These are phyloP conservation scores for Setaria viridis DNA, from an alignment of 202 grass and related monocot species.

Conservation along the genomic window DNA sequence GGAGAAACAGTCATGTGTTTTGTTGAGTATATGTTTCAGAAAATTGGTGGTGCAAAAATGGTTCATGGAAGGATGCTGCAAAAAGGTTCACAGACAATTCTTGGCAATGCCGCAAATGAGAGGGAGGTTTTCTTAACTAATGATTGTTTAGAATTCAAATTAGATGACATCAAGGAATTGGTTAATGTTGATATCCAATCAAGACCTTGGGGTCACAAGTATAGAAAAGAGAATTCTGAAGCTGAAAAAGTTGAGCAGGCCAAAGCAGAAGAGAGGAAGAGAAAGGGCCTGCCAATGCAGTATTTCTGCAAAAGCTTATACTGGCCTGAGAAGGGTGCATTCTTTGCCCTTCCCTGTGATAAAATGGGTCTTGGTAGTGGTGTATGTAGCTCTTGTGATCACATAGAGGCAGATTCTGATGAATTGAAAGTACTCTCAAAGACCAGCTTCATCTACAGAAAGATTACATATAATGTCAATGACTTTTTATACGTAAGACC, in stretches of 20 bases:
- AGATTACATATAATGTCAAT: conserved; percentile 68
- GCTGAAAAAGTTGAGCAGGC: conserved; percentile 67
- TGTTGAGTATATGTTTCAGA: conserved; percentile 95
- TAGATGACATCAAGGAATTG: conserved; percentile 80
- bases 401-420: conserved; percentile 61
- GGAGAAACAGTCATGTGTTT: conserved; percentile 72
- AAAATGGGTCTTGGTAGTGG: conserved; percentile 86
- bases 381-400: conserved; percentile 78
- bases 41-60: conserved; percentile 70
- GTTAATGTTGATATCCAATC: conserved; percentile 72
- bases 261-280: conserved; percentile 86
- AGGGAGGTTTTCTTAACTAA: conserved; percentile 91
- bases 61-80: conserved; percentile 84
- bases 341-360: conserved; percentile 75
- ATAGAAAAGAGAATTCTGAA: conserved; percentile 86
- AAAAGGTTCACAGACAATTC: conserved; percentile 79
- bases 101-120: conserved; percentile 95
- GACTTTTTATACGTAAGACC: conserved; percentile 83
- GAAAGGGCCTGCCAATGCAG: conserved; percentile 80
- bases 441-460: conserved; percentile 74
- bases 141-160: conserved; percentile 92
- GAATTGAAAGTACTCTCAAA: conserved; percentile 68
- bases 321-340: conserved; percentile 87
- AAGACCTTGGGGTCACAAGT: conserved; percentile 80
- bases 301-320: conserved; percentile 91